A percentile compares a stretch with the other conserved stretches of the same genome.
phyloP scores from a whole-genome alignment of 1,284 basidiomycete species.

The Apiotrichum montevideense region DNA sequence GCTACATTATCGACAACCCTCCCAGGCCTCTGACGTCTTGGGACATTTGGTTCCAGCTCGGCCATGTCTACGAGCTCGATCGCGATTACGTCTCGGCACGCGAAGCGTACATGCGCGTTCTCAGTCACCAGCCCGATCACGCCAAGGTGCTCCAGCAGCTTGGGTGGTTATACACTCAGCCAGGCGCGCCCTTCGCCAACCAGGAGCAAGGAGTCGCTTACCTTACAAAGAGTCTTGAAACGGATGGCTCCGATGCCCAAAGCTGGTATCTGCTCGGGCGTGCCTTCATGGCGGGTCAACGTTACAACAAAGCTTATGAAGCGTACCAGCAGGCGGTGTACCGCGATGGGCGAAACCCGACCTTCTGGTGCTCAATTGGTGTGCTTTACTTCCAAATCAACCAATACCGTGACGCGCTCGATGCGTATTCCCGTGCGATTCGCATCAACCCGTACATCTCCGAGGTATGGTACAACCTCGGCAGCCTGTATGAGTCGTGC shows the following conservation, averaged over 20 bases:
- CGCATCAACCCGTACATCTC: constrained; percentile 98
- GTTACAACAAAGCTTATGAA: constrained; percentile 99
- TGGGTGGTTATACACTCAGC: constrained; percentile 95
- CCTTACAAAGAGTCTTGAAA: constrained; percentile 88
- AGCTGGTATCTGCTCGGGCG: constrained; percentile 98
- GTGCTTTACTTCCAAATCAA: constrained; percentile 99
- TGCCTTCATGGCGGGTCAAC: constrained; percentile 97
- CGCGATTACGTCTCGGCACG: constrained; percentile 59
- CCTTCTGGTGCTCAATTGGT: constrained; percentile 99
- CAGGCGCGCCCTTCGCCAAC: constrained; percentile 87
- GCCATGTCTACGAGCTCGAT: constrained; percentile 81
- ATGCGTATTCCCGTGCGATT: constrained; percentile 97
- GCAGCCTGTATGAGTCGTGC: constrained; percentile 93
- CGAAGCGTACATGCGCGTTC: constrained; percentile 95
- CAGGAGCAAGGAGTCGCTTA: constrained; percentile 91
- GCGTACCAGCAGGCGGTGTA: constrained; percentile 99
- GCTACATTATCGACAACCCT: constrained; percentile 90
- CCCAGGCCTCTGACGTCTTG: constrained; percentile 92
- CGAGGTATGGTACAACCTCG: constrained; percentile 98
- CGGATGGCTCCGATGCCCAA: constrained; percentile 91
- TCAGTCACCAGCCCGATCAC: constrained; percentile 85
- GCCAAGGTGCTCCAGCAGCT: constrained; percentile 97
- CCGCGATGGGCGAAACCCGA: constrained; percentile 95
- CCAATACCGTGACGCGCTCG: constrained; percentile 95
- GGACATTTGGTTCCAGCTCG: constrained; percentile 99